Evolutionary conservation across 371 early-diverging fungal genomes (phyloP).

Genomic region (Syncephalastrum contaminatum): DNA sequence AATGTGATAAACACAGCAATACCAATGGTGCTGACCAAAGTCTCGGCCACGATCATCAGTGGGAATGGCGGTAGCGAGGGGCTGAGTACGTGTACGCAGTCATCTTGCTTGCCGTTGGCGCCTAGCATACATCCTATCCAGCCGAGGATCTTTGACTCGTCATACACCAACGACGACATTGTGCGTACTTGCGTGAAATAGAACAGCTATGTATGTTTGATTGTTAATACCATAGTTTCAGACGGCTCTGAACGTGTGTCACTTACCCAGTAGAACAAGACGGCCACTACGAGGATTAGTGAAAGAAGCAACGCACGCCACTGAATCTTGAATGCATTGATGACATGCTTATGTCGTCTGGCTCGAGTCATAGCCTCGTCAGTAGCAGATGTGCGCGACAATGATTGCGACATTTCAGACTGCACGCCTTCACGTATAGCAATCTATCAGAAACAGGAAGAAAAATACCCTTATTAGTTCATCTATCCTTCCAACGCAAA

Average conservation of each 20-base stretch:
- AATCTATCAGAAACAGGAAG: conserved; percentile 15
- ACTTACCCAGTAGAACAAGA: conserved; percentile 54
- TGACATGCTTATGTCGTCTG: conserved; percentile 51
- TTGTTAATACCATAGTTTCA: background rate
- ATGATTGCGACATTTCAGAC: conserved; percentile 50
- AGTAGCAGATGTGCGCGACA: conserved; percentile 23
- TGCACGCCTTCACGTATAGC: conserved; percentile 43
- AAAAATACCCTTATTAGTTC: background rate
- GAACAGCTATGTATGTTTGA: conserved; percentile 30
- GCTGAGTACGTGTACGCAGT: conserved; percentile 28
- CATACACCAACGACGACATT: conserved; percentile 22
- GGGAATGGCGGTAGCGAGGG: conserved; percentile 52
- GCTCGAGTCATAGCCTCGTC: conserved; percentile 13
- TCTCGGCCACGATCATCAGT: conserved; percentile 59
- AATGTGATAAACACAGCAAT: conserved; percentile 59
- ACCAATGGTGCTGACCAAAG: conserved; percentile 57
- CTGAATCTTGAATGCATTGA: conserved; percentile 60
- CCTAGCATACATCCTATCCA: conserved; percentile 59
- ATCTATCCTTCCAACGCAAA: no score
- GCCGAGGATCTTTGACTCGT: conserved; percentile 21
- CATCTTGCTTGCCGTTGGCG: conserved; percentile 37
- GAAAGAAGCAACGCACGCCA: conserved; percentile 60
- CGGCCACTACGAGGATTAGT: conserved; percentile 26
- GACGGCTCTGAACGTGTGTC: background rate
- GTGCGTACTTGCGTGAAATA: conserved; percentile 56